Conservation (phyloP, 768 basidiomycete genomes). For the Fibroporia radiculosa region DNA sequence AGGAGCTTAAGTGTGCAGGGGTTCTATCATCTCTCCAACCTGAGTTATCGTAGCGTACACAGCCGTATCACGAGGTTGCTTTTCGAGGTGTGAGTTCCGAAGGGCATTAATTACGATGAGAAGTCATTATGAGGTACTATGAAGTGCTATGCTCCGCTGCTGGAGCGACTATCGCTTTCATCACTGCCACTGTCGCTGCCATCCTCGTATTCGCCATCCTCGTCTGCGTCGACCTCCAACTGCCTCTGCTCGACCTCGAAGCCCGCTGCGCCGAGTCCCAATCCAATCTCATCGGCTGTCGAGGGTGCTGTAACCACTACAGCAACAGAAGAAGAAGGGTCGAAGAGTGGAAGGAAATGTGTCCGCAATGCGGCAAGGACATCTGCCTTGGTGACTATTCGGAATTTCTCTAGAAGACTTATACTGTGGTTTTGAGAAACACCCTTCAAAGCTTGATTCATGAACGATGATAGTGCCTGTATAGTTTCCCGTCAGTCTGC, state of each 20-base stretch:
- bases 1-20: not conserved
- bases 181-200: constrained; percentile 23
- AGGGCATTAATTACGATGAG: no score
- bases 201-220: constrained; percentile 31
- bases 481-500: not conserved
- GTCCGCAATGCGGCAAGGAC: constrained; percentile 60
- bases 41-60: no score
- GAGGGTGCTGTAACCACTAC: constrained; percentile 79
- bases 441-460: constrained; percentile 86
- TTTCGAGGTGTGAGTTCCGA: no score
- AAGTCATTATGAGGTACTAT: no score
- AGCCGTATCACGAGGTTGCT: no score
- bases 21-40: no score
- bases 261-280: constrained; percentile 57
- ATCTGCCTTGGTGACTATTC: constrained; percentile 73
- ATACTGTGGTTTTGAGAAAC: constrained; percentile 69
- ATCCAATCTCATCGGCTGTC: constrained; percentile 64
- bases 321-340: constrained; percentile 64
- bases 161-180: constrained; percentile 8
- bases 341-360: constrained; percentile 83
- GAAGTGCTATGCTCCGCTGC: no score
- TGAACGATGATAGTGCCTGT: constrained; percentile 77
- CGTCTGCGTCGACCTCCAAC: constrained; percentile 51
- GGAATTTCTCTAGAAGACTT: constrained; percentile 70
- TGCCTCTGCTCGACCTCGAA: constrained; percentile 72